Evolutionary conservation across 345 rosid genomes (phyloP).

Genomic region (Viola odorata): DNA sequence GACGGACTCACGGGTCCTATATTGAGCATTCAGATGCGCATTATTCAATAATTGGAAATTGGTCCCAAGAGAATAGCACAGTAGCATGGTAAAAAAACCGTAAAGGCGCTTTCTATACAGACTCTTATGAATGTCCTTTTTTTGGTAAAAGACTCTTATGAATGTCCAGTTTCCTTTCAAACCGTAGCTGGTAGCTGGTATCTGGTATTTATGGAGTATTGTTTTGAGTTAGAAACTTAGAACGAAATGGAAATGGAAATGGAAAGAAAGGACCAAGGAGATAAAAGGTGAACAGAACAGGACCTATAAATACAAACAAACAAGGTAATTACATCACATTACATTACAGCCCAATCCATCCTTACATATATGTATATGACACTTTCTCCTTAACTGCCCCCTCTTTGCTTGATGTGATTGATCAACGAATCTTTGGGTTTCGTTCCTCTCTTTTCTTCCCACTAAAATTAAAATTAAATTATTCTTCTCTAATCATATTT

Average conservation of each 20-base stretch:
- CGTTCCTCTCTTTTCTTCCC: constrained; percentile 6
- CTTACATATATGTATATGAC: background rate
- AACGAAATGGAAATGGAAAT: constrained; percentile 4
- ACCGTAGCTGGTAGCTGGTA: background rate
- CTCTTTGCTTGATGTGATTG: constrained; percentile 26
- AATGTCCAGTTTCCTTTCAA: background rate
- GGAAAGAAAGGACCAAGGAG: constrained; percentile 26
- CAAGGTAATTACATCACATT: constrained; percentile 20
- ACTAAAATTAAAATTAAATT: too few relatives aligned
- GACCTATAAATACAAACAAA: constrained; percentile 30
- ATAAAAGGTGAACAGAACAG: constrained; percentile 32
- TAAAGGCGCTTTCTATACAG: too few relatives aligned
- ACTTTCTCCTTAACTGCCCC: constrained; percentile 22
- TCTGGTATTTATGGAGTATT: background rate
- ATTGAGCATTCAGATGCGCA: too few relatives aligned
- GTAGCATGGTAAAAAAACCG: too few relatives aligned
- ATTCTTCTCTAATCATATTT: too few relatives aligned
- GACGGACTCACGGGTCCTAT: too few relatives aligned
- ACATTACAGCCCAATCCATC: too few relatives aligned
- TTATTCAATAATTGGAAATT: too few relatives aligned
- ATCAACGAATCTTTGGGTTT: constrained; percentile 28
- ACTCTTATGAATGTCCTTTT: background rate
- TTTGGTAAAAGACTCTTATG: too few relatives aligned
- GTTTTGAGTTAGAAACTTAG: background rate
- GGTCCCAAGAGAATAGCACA: too few relatives aligned